phyloP scores from a whole-genome alignment of 2,329 filamentous ascomycete genomes.

The Periconia sp. region DNA sequence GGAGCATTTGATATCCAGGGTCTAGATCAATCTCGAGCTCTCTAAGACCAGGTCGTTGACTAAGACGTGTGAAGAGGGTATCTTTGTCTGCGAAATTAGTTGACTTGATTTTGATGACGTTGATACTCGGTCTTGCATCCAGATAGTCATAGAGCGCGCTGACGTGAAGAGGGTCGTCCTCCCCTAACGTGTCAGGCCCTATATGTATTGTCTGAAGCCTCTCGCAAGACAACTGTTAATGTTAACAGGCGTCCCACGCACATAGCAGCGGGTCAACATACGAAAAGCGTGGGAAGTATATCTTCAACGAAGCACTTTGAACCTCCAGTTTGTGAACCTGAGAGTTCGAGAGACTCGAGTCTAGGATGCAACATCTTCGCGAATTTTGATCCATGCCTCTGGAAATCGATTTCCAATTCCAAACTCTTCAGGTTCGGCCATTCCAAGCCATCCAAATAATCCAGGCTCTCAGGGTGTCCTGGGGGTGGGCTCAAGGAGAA shows the following conservation, averaged over 20 bases:
- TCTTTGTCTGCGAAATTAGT: slow-evolving; percentile 32
- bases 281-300: slow-evolving; percentile 30
- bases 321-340: slow-evolving; percentile 28
- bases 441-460: slow-evolving; percentile 29
- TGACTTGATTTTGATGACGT: slow-evolving; percentile 30
- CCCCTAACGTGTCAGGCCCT: slow-evolving; percentile 24
- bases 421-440: slow-evolving; percentile 39
- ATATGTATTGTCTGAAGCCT: slow-evolving; percentile 34
- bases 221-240: slow-evolving; percentile 17
- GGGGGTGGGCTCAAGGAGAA: slow-evolving; percentile 26
- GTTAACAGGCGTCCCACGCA: too few relatives aligned
- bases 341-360: slow-evolving; percentile 34
- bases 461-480: slow-evolving; percentile 20
- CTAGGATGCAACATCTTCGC: slow-evolving; percentile 27
- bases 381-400: slow-evolving; percentile 23
- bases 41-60: slow-evolving; percentile 28
- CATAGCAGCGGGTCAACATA: too few relatives aligned
- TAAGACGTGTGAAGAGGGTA: slow-evolving; percentile 31
- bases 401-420: slow-evolving; percentile 38
- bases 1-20: slow-evolving; percentile 29
- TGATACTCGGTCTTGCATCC: slow-evolving; percentile 23
- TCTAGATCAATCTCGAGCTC: slow-evolving; percentile 40
- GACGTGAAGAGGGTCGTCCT: slow-evolving; percentile 27
- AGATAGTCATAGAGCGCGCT: slow-evolving; percentile 27
- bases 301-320: slow-evolving; percentile 26